These are phyloP conservation scores for Aspergillus unguis DNA, from an alignment of 2,329 filamentous ascomycete genomes.

Conservation along the genomic window DNA sequence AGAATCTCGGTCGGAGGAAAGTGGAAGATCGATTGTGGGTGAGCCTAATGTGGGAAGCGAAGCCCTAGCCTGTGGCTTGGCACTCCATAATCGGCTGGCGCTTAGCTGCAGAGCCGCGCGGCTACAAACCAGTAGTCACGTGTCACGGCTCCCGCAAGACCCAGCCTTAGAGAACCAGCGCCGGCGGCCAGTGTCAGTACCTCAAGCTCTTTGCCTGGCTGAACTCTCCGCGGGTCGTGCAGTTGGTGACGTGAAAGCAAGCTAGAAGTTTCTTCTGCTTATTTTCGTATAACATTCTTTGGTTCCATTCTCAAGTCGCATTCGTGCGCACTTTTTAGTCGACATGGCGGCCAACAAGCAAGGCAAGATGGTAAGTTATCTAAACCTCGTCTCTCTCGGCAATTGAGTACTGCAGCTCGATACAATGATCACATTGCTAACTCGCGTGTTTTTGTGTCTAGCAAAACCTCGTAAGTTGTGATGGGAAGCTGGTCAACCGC, in stretches of 20 bases:
- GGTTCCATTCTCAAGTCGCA: conserved; percentile 39
- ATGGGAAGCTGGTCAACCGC: background rate
- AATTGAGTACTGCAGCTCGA: background rate
- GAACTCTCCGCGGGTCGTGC: conserved; percentile 16
- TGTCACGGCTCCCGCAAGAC: conserved; percentile 12
- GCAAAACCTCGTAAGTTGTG: conserved; percentile 61
- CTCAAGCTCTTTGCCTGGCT: conserved; percentile 11
- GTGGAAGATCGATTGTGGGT: conserved; percentile 37
- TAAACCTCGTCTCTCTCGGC: conserved; percentile 2
- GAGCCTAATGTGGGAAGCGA: conserved; percentile 32
- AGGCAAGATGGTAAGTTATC: conserved; percentile 91
- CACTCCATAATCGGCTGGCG: conserved; percentile 20
- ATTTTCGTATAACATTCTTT: conserved; percentile 24
- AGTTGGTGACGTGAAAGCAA: conserved; percentile 16
- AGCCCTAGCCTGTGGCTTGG: conserved; percentile 36
- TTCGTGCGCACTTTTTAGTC: conserved; percentile 40
- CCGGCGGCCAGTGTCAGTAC: background rate
- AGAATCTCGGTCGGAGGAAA: conserved; percentile 23
- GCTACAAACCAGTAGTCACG: conserved; percentile 1
- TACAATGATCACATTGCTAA: conserved; percentile 49
- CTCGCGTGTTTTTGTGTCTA: conserved; percentile 35
- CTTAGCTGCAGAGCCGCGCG: conserved; percentile 26
- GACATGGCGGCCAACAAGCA: conserved; percentile 76
- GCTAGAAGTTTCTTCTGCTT: conserved; percentile 23
- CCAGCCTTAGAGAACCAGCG: conserved; percentile 4